phyloP scores from a whole-genome alignment of 2,329 filamentous ascomycete genomes.

The Fusarium secorum region DNA sequence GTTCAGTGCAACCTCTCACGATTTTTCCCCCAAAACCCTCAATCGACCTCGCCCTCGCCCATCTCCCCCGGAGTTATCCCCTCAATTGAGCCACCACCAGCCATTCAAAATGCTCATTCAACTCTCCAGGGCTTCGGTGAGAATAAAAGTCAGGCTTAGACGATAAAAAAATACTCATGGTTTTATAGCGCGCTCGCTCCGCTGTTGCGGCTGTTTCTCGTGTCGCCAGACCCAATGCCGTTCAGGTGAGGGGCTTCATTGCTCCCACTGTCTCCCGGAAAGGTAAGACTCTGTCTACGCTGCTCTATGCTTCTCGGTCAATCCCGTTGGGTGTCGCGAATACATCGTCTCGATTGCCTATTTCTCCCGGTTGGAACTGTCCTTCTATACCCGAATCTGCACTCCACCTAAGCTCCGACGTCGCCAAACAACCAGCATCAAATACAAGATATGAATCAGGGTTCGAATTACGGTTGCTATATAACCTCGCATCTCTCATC shows the following conservation, averaged over 20 bases:
- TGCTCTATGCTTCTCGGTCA: neutral
- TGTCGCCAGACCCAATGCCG: conserved; percentile 51
- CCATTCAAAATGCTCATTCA: conserved; percentile 64
- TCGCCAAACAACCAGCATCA: conserved; percentile 28
- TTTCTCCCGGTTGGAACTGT: conserved; percentile 32
- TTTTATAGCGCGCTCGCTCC: conserved; percentile 60
- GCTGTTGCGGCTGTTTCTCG: conserved; percentile 59
- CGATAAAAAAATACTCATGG: neutral
- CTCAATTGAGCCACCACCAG: conserved; percentile 58
- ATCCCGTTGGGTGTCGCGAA: neutral
- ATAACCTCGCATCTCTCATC: neutral
- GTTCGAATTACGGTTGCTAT: neutral
- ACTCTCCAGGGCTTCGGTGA: conserved; percentile 64
- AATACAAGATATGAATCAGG: neutral
- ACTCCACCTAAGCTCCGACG: conserved; percentile 42
- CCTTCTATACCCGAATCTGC: conserved; percentile 41
- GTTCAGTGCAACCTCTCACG: conserved; percentile 47
- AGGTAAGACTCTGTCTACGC: conserved; percentile 57
- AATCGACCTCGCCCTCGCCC: conserved; percentile 28
- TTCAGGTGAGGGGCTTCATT: conserved; percentile 65
- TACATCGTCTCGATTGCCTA: conserved; percentile 7
- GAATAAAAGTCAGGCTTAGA: conserved; percentile 37
- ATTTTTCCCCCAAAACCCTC: conserved; percentile 51
- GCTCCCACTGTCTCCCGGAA: conserved; percentile 67
- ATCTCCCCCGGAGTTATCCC: conserved; percentile 43